Base-by-base conservation (phyloP, 352 stramenopile species). In the Lagenidium sp. region DNA sequence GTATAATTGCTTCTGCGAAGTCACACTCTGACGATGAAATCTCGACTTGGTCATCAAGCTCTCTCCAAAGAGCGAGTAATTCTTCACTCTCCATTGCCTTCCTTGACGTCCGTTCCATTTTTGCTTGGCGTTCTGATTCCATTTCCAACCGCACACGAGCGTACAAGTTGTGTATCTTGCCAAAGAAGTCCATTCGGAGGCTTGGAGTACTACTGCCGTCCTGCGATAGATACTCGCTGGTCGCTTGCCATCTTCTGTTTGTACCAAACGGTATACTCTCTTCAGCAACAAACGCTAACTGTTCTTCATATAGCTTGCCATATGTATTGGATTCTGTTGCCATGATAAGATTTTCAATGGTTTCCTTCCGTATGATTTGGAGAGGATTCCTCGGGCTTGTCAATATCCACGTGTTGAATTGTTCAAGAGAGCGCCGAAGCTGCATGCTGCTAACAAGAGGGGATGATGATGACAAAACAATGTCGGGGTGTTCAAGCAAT, bases 371-470 rank as follows among this genome's bases (percentile, higher is more conserved):
- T n/a, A 71, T 50, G n/a, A 26, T 13, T 7, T 11, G 6, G 4
- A 83, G 32, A 6, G 72, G 76, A 21, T 76, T 88, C 10, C 72
- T 67, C 6, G 53, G 20, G 25, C 58, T 72, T 1, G n/a, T 60
- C 12, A 36, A 12, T 25, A 85, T 62, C 76, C 76, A 88, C 2
- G 57, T 19, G 34, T 84, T 84, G 7, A 84, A 55, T 24, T 73
- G 53, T 19, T 28, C 22, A 18, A 84, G 77, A 26, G 65, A 84
- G 31, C 66, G 47, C 8, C 69, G 65, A 36, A 88, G 16, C 50
- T 81, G 64, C 21, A 64, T 22, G 4, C 72, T 57, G 39, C 53
- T 63, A 2, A 52, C 30, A 15, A 85, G 54, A 6, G 71, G 58
- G 0, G 67, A 81, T 3, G 58, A 47, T 3, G 59, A 53, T 25